phyloP scores from a whole-genome alignment of 306 rosid species.

The Senna tora region DNA sequence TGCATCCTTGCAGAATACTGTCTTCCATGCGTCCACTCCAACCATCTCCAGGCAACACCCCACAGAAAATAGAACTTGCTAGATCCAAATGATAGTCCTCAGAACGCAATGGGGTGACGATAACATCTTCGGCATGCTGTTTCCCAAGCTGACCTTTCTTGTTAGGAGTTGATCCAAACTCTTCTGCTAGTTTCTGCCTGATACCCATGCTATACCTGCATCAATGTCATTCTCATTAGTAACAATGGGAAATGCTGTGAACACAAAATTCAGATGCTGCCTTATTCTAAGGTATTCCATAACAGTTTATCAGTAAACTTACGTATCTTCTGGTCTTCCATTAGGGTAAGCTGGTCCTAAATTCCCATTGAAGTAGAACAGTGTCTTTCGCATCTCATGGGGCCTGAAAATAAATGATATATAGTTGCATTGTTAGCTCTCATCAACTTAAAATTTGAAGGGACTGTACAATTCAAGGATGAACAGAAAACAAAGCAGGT shows the following conservation, averaged over 20 bases:
- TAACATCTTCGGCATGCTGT: constrained; percentile 63
- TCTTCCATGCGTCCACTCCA: constrained; percentile 89
- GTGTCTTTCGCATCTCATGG: constrained; percentile 55
- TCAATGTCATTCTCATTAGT: not conserved
- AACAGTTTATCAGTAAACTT: constrained; percentile 42
- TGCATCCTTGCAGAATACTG: constrained; percentile 73
- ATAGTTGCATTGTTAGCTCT: not conserved
- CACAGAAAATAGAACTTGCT: constrained; percentile 70
- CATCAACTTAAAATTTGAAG: constrained; percentile 2
- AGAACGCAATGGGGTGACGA: constrained; percentile 61
- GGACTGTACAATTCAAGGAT: constrained; percentile 5
- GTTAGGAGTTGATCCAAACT: constrained; percentile 69
- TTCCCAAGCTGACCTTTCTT: constrained; percentile 72
- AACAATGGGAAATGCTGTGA: not conserved
- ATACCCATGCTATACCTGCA: constrained; percentile 80
- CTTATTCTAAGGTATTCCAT: not conserved
- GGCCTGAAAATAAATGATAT: constrained; percentile 49
- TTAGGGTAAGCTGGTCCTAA: constrained; percentile 62
- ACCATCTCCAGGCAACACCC: constrained; percentile 81
- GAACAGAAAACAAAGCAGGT: constrained; percentile 24
- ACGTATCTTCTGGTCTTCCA: constrained; percentile 65
- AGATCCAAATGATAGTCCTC: constrained; percentile 54
- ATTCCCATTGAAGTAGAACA: constrained; percentile 76
- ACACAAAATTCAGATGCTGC: not conserved
- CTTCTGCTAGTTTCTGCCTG: constrained; percentile 71